phyloP scores from a whole-genome alignment of 352 stramenopile genomes.

The Elongisporangium undulatum region DNA sequence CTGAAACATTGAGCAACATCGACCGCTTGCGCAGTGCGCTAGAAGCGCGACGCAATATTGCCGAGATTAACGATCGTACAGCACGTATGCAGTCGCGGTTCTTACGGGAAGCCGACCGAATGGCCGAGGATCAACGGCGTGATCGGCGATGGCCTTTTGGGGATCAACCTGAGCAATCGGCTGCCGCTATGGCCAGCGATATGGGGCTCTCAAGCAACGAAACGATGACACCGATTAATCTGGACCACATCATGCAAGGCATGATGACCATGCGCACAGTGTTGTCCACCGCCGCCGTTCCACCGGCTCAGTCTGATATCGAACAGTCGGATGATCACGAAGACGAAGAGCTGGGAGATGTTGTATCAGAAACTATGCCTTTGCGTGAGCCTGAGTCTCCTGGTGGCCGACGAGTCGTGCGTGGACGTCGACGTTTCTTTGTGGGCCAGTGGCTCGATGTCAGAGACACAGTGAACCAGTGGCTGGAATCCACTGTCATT shows the following conservation, averaged over 20 bases:
- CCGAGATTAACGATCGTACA: background rate
- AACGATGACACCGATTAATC: conserved; percentile 13
- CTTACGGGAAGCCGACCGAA: background rate
- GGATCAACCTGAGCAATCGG: conserved; percentile 8
- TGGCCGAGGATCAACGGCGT: background rate
- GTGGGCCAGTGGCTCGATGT: conserved; percentile 97
- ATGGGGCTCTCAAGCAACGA: conserved; percentile 18
- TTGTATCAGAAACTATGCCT: conserved; percentile 1
- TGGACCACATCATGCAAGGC: conserved; percentile 53
- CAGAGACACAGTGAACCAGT: conserved; percentile 97
- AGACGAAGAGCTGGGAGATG: background rate
- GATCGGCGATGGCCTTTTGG: background rate
- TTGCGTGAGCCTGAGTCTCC: conserved; percentile 3
- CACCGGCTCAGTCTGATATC: background rate
- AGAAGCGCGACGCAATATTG: background rate
- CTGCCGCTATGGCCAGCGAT: conserved; percentile 18
- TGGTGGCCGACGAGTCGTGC: conserved; percentile 5
- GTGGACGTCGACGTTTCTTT: conserved; percentile 57
- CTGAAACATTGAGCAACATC: conserved; percentile 32
- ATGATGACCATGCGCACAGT: conserved; percentile 53
- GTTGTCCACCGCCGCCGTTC: conserved; percentile 29
- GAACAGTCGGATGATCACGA: background rate
- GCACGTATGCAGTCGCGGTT: background rate
- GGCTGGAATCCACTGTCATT: conserved; percentile 96
- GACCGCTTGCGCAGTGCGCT: conserved; percentile 52